phyloP scores from a whole-genome alignment of 345 rosid species.

The Ailanthus altissimus region DNA sequence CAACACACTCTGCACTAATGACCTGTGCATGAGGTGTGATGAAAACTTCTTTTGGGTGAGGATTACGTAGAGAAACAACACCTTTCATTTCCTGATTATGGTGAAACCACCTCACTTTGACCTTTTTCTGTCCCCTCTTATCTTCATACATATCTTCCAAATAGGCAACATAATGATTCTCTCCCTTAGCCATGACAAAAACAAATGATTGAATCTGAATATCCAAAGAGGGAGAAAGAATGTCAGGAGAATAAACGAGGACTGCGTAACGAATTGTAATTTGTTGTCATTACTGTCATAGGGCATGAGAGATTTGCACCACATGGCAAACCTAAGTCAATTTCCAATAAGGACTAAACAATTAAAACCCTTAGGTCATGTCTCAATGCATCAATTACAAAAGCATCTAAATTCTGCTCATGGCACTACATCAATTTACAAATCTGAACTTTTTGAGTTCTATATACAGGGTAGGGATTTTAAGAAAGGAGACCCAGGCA shows the following conservation, averaged over 20 bases:
- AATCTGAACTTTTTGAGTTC: background rate
- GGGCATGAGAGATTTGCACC: background rate
- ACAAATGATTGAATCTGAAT: constrained; percentile 87
- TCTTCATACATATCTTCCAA: constrained; percentile 99
- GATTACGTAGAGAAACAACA: constrained; percentile 59
- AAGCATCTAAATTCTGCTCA: background rate
- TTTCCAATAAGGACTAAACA: background rate
- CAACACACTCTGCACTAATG: constrained; percentile 94
- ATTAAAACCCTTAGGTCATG: background rate
- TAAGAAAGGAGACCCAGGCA: background rate
- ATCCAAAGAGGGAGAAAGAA: constrained; percentile 19
- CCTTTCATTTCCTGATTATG: constrained; percentile 87
- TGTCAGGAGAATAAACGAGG: constrained; percentile 24
- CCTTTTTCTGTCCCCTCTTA: constrained; percentile 89
- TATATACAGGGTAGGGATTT: background rate
- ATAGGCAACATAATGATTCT: constrained; percentile 78
- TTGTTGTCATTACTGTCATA: background rate
- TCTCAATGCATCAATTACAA: background rate
- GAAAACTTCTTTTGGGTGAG: constrained; percentile 92
- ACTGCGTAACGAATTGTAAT: background rate
- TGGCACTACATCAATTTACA: background rate
- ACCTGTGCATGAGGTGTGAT: constrained; percentile 92
- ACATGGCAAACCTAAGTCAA: background rate
- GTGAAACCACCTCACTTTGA: constrained; percentile 98
- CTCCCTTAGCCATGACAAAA: constrained; percentile 88